Base-by-base conservation (phyloP, 805 yeast genomes). In the Ogataea corticis region DNA sequence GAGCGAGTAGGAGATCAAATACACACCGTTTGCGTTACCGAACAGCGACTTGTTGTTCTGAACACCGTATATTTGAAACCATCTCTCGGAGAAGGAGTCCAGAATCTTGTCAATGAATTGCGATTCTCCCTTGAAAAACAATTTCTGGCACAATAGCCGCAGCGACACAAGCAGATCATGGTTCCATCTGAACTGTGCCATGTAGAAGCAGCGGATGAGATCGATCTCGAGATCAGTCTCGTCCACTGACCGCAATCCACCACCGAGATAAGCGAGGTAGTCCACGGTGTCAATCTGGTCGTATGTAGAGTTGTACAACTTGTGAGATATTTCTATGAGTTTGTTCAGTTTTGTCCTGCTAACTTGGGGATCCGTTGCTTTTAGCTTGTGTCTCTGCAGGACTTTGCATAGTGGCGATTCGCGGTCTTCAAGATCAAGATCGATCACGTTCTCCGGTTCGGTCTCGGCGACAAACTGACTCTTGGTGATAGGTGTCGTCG, bases 51-150 rank as follows among this genome's bases (percentile, higher is more conserved):
- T 52, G 5, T 38, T 38, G 41, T 56, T 56, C 23, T 48, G 53
- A 34, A 71, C 72, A 44, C 55, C 66, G 16, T 72, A 76, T 66
- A 69, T 79, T 68, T 63, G 76, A 17, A 71, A 67, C 83, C 91
- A 88, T 42, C 82, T 76, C 42, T 71, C 70, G 15, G 94, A 77
- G 58, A 87, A 83, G 3, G 82, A 73, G 35, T 85, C 83, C 45
- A 89, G 67, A 25, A 88, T 76, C 39, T 87, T 74, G 63, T 87
- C 94, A 42, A 88, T 80, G 56, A 84, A 85, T 56, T 85, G 91
- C 2, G 94, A 81, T 65, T 89, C 96, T 6, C 92, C 96, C 57
- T 80, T 80, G 56, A 89, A 73, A 64, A 83, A 85, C n/a, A 88
- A 59, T 52, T 73, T 77, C 31, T 76, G 73, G 53, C 95, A 87